Evolutionary conservation across 1,284 basidiomycete genomes (phyloP).

Genomic region (Irpex lacteus): DNA sequence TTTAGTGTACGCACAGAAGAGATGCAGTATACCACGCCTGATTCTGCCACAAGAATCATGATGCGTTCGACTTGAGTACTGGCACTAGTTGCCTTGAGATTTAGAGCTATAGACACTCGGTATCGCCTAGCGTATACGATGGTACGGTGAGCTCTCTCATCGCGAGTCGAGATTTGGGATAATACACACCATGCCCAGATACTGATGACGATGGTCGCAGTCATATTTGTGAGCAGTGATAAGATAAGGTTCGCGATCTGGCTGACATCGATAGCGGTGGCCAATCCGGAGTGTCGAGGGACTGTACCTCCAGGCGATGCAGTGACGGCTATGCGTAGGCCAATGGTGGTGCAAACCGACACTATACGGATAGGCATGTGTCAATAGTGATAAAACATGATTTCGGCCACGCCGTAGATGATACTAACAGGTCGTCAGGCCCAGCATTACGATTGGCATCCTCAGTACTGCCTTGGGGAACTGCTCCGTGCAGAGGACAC

Average conservation of each 20-base stretch:
- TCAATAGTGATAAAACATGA: not conserved
- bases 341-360: not conserved
- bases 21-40: not conserved
- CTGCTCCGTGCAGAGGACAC: not conserved
- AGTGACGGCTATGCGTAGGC: not conserved
- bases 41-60: not conserved
- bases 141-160: not conserved
- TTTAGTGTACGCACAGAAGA: not conserved
- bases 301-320: not conserved
- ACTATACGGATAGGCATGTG: not conserved
- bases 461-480: not conserved
- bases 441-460: not conserved
- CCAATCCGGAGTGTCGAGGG: not conserved
- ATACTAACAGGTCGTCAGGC: not conserved
- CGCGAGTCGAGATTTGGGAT: not conserved
- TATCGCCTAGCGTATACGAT: not conserved
- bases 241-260: not conserved
- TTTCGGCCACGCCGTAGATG: not conserved
- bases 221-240: not conserved
- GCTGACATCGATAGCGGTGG: not conserved
- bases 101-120: not conserved
- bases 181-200: not conserved
- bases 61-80: not conserved
- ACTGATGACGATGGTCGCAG: not conserved
- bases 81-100: not conserved